Evolutionary conservation across 2,329 filamentous ascomycete species (phyloP), one percentile per base, ranked within the genome.

Genomic region (Daldinia sp.): DNA sequence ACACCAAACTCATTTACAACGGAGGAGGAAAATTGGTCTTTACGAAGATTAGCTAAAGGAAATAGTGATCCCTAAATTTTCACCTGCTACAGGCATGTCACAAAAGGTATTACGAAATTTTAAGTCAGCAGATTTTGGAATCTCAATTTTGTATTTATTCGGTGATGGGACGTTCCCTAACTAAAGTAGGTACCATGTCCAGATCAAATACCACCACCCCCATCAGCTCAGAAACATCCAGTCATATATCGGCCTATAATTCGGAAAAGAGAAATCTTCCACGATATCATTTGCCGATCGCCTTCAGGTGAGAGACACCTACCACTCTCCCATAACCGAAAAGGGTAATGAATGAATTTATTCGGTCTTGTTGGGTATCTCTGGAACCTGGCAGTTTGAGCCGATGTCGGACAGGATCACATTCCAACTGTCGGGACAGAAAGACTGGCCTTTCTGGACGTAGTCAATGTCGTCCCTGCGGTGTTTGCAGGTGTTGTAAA

Each of bases 391-490:
- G 35, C 62, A 62, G 10, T 30, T 17, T 3, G 2, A 10, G 49
- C 64, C 64, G 4, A 63, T 25, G 15, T 61, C 57, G 45, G 30
- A 51, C 5, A 68, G 58, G 45, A 68, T 61, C 3, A 68, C 65
- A 41, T 68, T 68, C 65, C 65, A 68, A 34, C 34, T 43, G 19
- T 63, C 59, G 5, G 65, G 65, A 21, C 35, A 50, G 63, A 66
- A 68, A 30, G 59, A 56, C 59, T 68, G 65, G 53, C 65, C 65
- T 19, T 66, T 59, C 41, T 55, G 9, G 30, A 68, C 45, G 25
- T 56, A 61, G 49, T 68, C 56, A 15, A 7, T 15, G 29, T 50
- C 62, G 15, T 56, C 54, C 3, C 15, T 17, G 45, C 55, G 58
- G 23, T 52, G 23, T 50, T 59, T 60, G 57, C 65, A 68, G 45